phyloP scores from a whole-genome alignment of 306 rosid species.

The Cyclanthera cordifolia region DNA sequence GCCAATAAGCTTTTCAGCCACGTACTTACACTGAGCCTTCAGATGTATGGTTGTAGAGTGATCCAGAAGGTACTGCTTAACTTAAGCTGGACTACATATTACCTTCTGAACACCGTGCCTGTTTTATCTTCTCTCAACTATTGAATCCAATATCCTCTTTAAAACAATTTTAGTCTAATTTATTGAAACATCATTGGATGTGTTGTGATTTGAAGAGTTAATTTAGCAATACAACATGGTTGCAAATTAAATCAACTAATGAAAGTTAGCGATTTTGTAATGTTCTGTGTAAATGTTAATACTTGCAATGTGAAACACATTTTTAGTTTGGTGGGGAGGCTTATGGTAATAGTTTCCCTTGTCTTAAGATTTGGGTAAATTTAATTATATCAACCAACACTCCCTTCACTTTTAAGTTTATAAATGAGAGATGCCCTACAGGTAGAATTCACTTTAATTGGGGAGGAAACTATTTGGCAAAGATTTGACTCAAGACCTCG shows the following conservation, averaged over 20 bases:
- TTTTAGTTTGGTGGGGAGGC: slow-evolving; percentile 3
- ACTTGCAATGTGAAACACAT: slow-evolving; percentile 5
- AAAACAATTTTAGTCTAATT: not conserved
- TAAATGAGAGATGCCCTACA: too few species aligned
- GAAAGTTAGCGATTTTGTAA: not conserved
- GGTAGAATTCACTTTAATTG: too few species aligned
- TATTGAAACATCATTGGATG: not conserved
- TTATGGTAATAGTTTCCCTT: not conserved
- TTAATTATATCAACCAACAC: too few species aligned
- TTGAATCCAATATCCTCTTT: not conserved
- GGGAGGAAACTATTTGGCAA: too few species aligned
- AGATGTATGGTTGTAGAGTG: slow-evolving; percentile 97
- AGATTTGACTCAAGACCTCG: too few species aligned
- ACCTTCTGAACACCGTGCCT: not conserved
- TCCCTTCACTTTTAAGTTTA: too few species aligned
- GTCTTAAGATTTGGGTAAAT: too few species aligned
- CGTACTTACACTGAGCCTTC: slow-evolving; percentile 84
- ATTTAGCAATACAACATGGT: not conserved
- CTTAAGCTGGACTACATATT: not conserved
- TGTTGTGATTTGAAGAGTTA: not conserved
- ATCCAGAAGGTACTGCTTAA: slow-evolving; percentile 69
- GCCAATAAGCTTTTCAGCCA: slow-evolving; percentile 74
- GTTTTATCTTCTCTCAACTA: too few species aligned
- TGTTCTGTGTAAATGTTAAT: not conserved
- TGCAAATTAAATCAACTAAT: not conserved